Evolutionary conservation across 2,329 filamentous ascomycete species (phyloP).

Genomic region (Colletotrichum simmondsii): DNA sequence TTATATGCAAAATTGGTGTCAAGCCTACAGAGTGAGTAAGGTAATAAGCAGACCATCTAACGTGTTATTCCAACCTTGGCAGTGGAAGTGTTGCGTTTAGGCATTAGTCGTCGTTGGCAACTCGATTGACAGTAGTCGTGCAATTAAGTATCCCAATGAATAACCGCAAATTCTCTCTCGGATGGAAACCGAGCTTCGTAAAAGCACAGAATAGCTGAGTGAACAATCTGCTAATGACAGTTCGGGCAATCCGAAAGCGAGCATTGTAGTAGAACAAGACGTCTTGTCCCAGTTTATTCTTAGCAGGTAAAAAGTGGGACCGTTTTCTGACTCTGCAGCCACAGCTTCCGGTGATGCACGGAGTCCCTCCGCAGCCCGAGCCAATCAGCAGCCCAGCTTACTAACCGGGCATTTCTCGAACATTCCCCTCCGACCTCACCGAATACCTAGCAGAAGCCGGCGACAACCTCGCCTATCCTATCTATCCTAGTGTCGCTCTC

Average conservation of each 20-base stretch:
- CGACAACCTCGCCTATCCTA: not conserved
- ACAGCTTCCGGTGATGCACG: not conserved
- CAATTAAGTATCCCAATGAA: too few species aligned
- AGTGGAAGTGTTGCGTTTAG: too few species aligned
- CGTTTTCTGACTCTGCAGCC: not conserved
- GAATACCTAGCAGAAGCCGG: slow-evolving; percentile 7
- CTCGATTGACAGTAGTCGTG: too few species aligned
- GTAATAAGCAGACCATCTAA: too few species aligned
- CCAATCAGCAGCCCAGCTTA: slow-evolving; percentile 21
- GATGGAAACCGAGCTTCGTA: too few species aligned
- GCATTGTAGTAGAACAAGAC: not conserved
- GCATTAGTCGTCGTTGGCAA: too few species aligned
- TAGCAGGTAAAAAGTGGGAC: not conserved
- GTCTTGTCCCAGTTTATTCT: not conserved
- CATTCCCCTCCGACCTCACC: slow-evolving; percentile 19
- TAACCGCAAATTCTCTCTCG: too few species aligned
- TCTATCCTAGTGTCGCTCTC: not conserved
- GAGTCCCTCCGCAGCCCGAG: not conserved
- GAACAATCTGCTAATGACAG: too few species aligned
- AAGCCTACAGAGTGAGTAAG: too few species aligned
- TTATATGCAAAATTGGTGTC: too few species aligned
- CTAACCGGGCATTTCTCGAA: slow-evolving; percentile 27
- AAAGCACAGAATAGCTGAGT: too few species aligned
- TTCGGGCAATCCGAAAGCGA: not conserved
- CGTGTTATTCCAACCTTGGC: too few species aligned